Percentiles rank a stretch among this genome's conserved stretches.
Evolutionary conservation across 441 rosid genomes (phyloP).

Genomic region (Dalechampia spathulata): DNA sequence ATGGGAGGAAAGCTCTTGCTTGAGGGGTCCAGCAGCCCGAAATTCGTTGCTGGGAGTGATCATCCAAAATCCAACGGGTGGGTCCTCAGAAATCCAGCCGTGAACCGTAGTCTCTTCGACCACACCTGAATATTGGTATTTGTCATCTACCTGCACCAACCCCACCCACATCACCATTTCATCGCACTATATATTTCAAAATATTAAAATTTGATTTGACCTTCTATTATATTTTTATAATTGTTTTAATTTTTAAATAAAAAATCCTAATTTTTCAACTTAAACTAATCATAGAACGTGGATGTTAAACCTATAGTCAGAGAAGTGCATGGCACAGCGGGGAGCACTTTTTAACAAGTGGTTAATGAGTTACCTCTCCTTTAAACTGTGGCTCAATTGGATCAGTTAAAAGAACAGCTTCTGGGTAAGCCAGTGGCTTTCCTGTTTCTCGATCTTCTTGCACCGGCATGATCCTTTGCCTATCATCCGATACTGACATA

Average conservation of each 20-base stretch:
- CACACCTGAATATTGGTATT: slow-evolving; percentile 12
- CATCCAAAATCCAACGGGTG: slow-evolving; percentile 14
- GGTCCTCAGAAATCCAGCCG: slow-evolving; percentile 5
- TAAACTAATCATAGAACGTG: no score
- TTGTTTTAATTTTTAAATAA: no score
- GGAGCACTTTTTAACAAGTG: no score
- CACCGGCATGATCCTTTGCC: slow-evolving; percentile 52
- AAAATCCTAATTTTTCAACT: no score
- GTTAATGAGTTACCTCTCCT: slow-evolving; percentile 63
- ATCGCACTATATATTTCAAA: no score
- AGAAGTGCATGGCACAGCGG: no score
- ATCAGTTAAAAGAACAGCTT: slow-evolving; percentile 56
- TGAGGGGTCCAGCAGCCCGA: slow-evolving; percentile 42
- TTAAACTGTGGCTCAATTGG: slow-evolving; percentile 33
- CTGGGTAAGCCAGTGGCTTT: slow-evolving; percentile 33
- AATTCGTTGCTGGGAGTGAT: slow-evolving; percentile 19
- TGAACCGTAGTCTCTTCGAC: slow-evolving; percentile 9
- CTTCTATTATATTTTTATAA: no score
- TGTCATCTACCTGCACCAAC: slow-evolving; percentile 34
- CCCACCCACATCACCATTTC: no score
- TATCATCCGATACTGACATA: slow-evolving; percentile 41
- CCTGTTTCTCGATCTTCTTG: slow-evolving; percentile 33
- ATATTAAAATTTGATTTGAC: no score
- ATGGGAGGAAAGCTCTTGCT: slow-evolving; percentile 15
- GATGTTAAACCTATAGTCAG: no score